Evolutionary conservation across 2,329 filamentous ascomycete genomes (phyloP), one percentile per base, ranked within the genome.

Genomic region (Diaporthe longicolla): DNA sequence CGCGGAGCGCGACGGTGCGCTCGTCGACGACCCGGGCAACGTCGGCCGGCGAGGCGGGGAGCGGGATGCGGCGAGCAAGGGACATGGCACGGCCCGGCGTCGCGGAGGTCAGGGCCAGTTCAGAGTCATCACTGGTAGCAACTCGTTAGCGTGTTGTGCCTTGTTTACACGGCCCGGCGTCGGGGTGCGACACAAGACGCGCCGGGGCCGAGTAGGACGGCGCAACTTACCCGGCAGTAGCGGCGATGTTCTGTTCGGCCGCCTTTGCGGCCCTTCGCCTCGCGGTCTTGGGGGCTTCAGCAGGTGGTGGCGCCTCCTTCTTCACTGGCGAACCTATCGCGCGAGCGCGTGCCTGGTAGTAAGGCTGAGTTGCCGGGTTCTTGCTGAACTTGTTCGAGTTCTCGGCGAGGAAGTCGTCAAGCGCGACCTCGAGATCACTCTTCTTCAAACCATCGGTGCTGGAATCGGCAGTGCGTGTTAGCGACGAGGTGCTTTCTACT

Each of bases 31-130:
- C 91, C 77, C 93, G 87, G 52, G 93, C 93, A 48, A 97, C 92
- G 75, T 93, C 91, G 54, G 93, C 92, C 8, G 95, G 95, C 2
- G 94, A 95, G 11, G 94, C 91, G 29, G 94, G 94, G 69, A 97
- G 87, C n/a, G 92, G 90, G 69, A 95, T 89, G 79, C 90, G 91
- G 73, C 86, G 82, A 74, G 90, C 88, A 68, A 89, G 85, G 17
- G 87, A 85, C 69, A 91, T 82, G 58, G 86, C 86, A 78, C 88
- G 89, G 32, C 83, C 85, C 21, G 88, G 86, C 70, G 87, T 88
- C 78, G 86, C 84, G 78, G 86, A 79, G 75, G 88, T 78, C 77
- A 89, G 84, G 70, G 85, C 84, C 54, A 88, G 83, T 75, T 83
- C 77, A 75, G 80, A 82, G 79, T 81, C 78, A n/a, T 77, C 80